Evolutionary conservation across 2,329 filamentous ascomycete species (phyloP).

Genomic region (Cladobotryum protrusum): DNA sequence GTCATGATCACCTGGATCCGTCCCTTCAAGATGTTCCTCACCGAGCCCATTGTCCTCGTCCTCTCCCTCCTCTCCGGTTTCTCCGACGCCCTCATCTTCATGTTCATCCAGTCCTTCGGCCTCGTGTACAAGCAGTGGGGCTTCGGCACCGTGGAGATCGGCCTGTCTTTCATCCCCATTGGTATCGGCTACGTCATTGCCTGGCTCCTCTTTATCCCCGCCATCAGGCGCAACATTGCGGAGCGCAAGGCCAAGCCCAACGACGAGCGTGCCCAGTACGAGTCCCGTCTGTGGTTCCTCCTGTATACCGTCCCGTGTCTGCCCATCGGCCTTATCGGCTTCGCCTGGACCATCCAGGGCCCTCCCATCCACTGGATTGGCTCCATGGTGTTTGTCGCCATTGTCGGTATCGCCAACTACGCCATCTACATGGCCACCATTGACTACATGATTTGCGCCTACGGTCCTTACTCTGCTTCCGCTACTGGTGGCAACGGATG

Average conservation of each 20-base stretch:
- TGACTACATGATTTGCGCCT: slow-evolving; percentile 71
- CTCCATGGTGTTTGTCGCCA: slow-evolving; percentile 56
- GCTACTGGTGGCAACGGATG: slow-evolving; percentile 73
- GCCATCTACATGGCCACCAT: slow-evolving; percentile 71
- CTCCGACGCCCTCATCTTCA: slow-evolving; percentile 70
- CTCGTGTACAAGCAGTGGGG: slow-evolving; percentile 63
- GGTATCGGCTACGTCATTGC: slow-evolving; percentile 60
- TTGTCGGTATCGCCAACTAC: slow-evolving; percentile 70
- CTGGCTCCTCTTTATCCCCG: slow-evolving; percentile 53
- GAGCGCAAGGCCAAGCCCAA: slow-evolving; percentile 44
- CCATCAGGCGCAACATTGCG: slow-evolving; percentile 47
- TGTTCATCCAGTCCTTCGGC: slow-evolving; percentile 65
- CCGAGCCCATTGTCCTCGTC: slow-evolving; percentile 66
- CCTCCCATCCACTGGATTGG: slow-evolving; percentile 62
- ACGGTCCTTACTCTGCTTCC: slow-evolving; percentile 66
- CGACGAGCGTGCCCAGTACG: slow-evolving; percentile 59
- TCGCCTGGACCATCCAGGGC: slow-evolving; percentile 61
- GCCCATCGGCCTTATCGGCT: slow-evolving; percentile 62
- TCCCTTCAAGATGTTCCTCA: slow-evolving; percentile 67
- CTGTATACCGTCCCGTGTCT: slow-evolving; percentile 55
- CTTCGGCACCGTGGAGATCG: slow-evolving; percentile 51
- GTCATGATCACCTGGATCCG: slow-evolving; percentile 52
- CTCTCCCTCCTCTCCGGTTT: slow-evolving; percentile 67
- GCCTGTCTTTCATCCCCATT: slow-evolving; percentile 59
- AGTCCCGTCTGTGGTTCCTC: slow-evolving; percentile 60